Base-by-base conservation (phyloP, 2,329 filamentous ascomycete genomes). In the Orbilia brochopaga region DNA sequence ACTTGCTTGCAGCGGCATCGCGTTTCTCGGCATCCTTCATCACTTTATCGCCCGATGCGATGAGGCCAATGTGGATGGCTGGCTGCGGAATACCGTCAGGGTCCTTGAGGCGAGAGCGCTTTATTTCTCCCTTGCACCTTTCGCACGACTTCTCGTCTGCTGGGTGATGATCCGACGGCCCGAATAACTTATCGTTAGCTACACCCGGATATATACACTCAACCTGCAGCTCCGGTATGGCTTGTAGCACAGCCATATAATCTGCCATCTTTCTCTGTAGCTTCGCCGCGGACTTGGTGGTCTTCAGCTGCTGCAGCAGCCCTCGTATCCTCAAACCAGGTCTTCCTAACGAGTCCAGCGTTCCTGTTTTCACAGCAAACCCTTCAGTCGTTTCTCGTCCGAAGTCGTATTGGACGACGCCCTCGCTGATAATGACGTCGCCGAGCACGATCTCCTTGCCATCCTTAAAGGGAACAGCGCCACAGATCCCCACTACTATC, bases 41-140 rank as follows among this genome's bases (percentile, higher is more conserved):
- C 2, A 80, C 77, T 7, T 73, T 61, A 51, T 80, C 76, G 8
- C 75, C 78, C 17, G 77, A 79, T 11, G 77, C 79, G 23, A 81
- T 77, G 0, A 48, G 63, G n/a, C 80, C 79, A 58, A 79, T 78
- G 50, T 80, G 78, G 13, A 79, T 27, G 42, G n/a, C 21, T 13
- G 61, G 61, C 6, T 7, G 17, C n/a, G 40, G 24, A 6, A 15
- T 13, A 15, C 24, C 19, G 7, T n/a, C n/a, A n/a, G n/a, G n/a
- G n/a, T 53, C 40, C 1, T n/a, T n/a, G n/a, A 30, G 51, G 7
- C 59, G 50, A 7, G 1, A 17, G 15, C 51, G 59, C 23, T 32
- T 4, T 5, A 55, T 23, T 8, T 21, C 15, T 2, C 40, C 59
- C 4, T 7, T 50, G 51, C 59, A 63, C 1, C 21, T n/a, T 8